phyloP scores from a whole-genome alignment of 345 rosid genomes.

The Cardamine resedifolia region DNA sequence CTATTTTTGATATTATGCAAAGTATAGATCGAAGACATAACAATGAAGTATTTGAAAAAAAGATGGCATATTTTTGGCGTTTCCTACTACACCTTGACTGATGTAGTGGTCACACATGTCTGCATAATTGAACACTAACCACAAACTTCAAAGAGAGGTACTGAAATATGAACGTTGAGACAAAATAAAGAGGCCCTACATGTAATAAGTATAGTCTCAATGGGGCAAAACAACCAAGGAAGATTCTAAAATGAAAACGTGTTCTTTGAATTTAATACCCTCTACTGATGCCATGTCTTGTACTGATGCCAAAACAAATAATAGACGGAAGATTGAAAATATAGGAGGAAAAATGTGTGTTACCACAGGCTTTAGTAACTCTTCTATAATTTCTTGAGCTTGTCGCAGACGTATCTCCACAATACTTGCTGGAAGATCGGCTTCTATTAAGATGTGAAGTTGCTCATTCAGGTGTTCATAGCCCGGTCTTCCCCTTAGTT shows the following conservation, averaged over 20 bases:
- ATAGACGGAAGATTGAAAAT: not conserved
- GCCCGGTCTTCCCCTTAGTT: conserved; percentile 75
- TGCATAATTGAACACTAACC: conserved; percentile 30
- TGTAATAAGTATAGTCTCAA: conserved; percentile 21
- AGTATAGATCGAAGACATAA: conserved; percentile 17
- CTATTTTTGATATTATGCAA: not conserved
- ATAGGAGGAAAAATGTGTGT: not conserved
- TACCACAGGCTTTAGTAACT: conserved; percentile 96
- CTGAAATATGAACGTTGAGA: conserved; percentile 24
- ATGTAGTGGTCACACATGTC: conserved; percentile 35
- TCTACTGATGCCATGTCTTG: conserved; percentile 2
- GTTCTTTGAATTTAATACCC: not conserved
- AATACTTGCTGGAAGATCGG: conserved; percentile 69
- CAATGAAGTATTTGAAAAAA: not conserved
- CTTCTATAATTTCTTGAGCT: conserved; percentile 85
- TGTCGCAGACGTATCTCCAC: conserved; percentile 68
- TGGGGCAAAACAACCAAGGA: conserved; percentile 22
- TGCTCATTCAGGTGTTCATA: conserved; percentile 77
- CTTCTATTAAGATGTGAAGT: conserved; percentile 75
- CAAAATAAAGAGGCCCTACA: conserved; percentile 32
- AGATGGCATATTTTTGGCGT: conserved; percentile 23
- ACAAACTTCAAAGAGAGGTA: conserved; percentile 31
- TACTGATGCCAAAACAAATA: not conserved
- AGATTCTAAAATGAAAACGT: conserved; percentile 24
- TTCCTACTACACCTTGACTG: conserved; percentile 22